phyloP scores from a whole-genome alignment of 768 basidiomycete genomes.

The Lepiota brunneoincarnata region DNA sequence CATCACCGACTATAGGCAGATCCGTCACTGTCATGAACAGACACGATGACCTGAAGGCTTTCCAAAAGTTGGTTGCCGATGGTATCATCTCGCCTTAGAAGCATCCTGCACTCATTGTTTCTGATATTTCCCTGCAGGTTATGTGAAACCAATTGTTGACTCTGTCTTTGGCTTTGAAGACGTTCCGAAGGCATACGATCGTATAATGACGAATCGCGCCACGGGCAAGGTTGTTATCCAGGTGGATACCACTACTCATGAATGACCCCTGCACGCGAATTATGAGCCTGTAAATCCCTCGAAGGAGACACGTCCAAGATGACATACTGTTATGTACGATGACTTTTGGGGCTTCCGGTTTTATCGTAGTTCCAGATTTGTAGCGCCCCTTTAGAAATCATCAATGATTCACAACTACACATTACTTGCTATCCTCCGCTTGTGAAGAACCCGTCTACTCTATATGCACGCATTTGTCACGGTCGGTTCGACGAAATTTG shows the following conservation, averaged over 20 bases:
- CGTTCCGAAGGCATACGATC: constrained; percentile 58
- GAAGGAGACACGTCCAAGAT: too few relatives aligned
- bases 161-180: constrained; percentile 58
- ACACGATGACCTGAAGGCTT: constrained; percentile 29
- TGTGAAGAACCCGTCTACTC: not conserved
- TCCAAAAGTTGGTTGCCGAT: constrained; percentile 36
- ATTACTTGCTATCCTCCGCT: not conserved
- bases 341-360: too few relatives aligned
- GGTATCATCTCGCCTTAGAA: constrained; percentile 28
- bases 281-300: too few relatives aligned
- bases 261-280: not conserved
- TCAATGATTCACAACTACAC: not conserved
- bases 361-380: not conserved
- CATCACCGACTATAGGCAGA: constrained; percentile 19
- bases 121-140: constrained; percentile 28
- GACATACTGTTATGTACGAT: too few relatives aligned
- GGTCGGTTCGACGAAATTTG: constrained; percentile 88
- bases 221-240: constrained; percentile 68
- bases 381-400: not conserved
- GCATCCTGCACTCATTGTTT: not conserved
- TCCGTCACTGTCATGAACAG: constrained; percentile 29
- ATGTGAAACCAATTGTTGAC: constrained; percentile 55
- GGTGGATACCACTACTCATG: constrained; percentile 26
- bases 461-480: constrained; percentile 68
- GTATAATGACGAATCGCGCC: constrained; percentile 50